Base-by-base conservation (phyloP, 208 protist genomes). In the Trypanosoma mega region DNA sequence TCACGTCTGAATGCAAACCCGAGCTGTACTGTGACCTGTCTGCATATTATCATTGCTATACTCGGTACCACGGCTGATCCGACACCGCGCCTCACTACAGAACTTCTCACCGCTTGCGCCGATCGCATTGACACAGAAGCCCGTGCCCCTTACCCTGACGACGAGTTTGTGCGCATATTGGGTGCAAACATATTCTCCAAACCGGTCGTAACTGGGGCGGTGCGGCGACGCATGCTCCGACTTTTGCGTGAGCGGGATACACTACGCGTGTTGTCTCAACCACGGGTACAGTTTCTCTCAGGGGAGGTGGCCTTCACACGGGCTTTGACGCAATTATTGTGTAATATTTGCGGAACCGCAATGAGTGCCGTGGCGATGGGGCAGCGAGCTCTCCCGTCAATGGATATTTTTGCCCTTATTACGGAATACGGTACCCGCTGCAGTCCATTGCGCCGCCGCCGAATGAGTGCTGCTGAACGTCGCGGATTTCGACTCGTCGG, bases 191-290 rank as follows among this genome's bases (percentile, higher is more conserved):
- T 88, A 5, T 92, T 92, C 46, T 44, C 63, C 24, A 82, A 83
- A 58, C 43, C 74, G 24, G 46, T 69, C 0, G 60, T 92, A 16
- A 64, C 60, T 0, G 75, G 73, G 14, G 70, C 81, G 30, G 63
- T 68, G 50, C 76, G 85, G n/a, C 81, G 82, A 9, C 81, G 74
- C 52, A 85, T 87, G 73, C 61, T 92, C 64, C 72, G 83, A 27
- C 55, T 82, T 21, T 59, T 92, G 57, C 81, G 76, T 43, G 73
- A 86, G 33, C 55, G 71, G 64, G 60, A 82, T 52, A 82, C 72
- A 29, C 56, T 92, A 16, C 64, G 52, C 34, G 60, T 58, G 34
- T 65, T 92, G 9, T 48, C 73, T 0, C 48, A 62, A 26, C 74
- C 71, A 0, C 68, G 70, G 1, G 12, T 33, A 27, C 58, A 64